phyloP scores from a whole-genome alignment of 371 early-diverging fungal species.

The Mucor velutinosus region DNA sequence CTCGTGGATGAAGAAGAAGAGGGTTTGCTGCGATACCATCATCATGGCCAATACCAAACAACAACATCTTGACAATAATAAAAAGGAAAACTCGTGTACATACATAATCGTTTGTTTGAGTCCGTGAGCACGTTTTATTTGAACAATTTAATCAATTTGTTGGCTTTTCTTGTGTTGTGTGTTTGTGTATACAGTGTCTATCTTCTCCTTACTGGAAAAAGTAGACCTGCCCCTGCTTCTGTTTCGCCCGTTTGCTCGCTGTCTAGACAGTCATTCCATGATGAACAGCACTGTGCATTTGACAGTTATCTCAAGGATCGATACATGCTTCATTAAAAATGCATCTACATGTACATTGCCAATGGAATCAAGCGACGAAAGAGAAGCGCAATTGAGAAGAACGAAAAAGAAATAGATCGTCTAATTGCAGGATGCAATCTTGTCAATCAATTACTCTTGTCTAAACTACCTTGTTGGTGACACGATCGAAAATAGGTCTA shows the following conservation, averaged over 20 bases:
- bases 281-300: too few relatives aligned
- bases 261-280: too few relatives aligned
- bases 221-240: too few relatives aligned
- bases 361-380: background rate
- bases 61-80: background rate
- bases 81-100: conserved; percentile 1
- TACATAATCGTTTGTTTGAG: conserved; percentile 1
- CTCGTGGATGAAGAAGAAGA: conserved; percentile 30
- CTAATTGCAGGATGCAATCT: conserved; percentile 20
- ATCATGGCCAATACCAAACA: conserved; percentile 4
- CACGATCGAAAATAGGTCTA: conserved; percentile 1
- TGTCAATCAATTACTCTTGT: conserved; percentile 12
- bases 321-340: background rate
- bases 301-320: background rate
- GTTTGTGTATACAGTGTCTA: background rate
- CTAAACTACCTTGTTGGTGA: conserved; percentile 20
- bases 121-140: conserved; percentile 15
- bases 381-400: background rate
- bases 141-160: conserved; percentile 8
- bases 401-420: conserved; percentile 2
- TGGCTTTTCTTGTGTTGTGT: background rate
- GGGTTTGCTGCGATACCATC: conserved; percentile 20
- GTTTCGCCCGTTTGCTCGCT: too few relatives aligned
- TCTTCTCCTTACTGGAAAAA: too few relatives aligned
- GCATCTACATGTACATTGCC: background rate